Base-by-base conservation (phyloP, 192 early-diverging fungal genomes). In the Linnemannia elongata region DNA sequence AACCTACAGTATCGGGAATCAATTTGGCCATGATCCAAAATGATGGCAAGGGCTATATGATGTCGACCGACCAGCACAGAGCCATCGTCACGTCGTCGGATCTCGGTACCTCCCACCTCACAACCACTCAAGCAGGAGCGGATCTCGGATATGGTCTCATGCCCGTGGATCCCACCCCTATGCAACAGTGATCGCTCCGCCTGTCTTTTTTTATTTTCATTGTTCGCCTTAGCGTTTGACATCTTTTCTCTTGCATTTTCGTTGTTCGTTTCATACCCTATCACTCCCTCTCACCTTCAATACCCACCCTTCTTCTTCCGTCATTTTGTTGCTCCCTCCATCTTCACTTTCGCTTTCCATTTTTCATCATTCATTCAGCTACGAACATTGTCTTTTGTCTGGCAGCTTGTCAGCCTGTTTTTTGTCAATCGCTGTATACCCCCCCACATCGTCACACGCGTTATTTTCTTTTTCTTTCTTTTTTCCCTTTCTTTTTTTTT, bases 1-100 rank as follows among this genome's bases (percentile, higher is more conserved):
- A 24, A 18, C 52, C 47, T 24, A 0, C 68, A 22, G 24, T 77
- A 1, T 44, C 30, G 13, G 68, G 72, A 15, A 75, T 79, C 5
- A 74, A 33, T 15, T 35, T 84, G 82, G 10, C 82, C 22, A 79
- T 84, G 82, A 79, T 84, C 27, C 82, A 84, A 7, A 47, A 79
- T 9, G 74, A 69, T 33, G 39, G 45, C 24, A 72, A 42, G 33
- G 24, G 57, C 4, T 84, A 57, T 27, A 49, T 79, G 13, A 30
- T 84, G 72, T 7, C 82, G 57, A 72, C 54, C 33, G 74, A 82
- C 45, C 75, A 73, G 39, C 49, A 55, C 20, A 44, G 54, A 9
- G 54, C 72, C 35, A 72, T 27, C 15, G 45, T 77, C 49, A 55
- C 75, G 17, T 41, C 82, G 1, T 57, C 77, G 1, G 73, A 36